Evolutionary conservation across 257 asterid species (phyloP), one percentile per base, ranked within the genome.

Genomic region (Buddleja alternifolia): DNA sequence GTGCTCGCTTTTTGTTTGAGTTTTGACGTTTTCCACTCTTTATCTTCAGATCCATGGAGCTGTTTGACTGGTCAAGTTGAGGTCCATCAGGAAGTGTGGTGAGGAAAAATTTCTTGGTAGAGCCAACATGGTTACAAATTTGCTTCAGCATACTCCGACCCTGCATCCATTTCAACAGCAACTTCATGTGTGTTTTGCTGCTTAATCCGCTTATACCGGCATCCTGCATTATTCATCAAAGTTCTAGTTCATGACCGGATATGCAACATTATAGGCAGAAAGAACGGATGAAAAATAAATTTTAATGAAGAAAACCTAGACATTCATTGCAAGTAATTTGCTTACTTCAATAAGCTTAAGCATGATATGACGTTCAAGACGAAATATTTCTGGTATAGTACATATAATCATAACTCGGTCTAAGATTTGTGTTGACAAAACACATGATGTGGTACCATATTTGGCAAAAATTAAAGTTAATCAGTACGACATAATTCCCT

Each of bases 131-230:
- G 63, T 81, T 75, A 71, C 96, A 93, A n/a, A 76, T 70, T 73
- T 73, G 96, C 81, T 78, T 90, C 75, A 90, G 87, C 96, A 93
- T 90, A 71, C 77, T 84, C 77, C 92, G 85, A 52, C 98, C 96
- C 76, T 80, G 78, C 97, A 90, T 93, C 97, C 98, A 93, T 80
- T 93, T 86, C 36, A 93, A 89, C 92, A 93, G 76, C 73, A 93
- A 67, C 78, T 93, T 93, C 94, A 90, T 76, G 85, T 88, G 97
- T 6, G 95, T 90, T 81, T 93, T 93, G 92, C 96, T 93, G 72
- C 40, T 75, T 60, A 93, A 62, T 78, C 96, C 96, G 72, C 74
- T 79, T 63, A 93, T 71, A 24, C 86, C 89, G 56, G 92, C 92
- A 59, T 93, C 98, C 97, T 93, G 86, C 54, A 79, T 47, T 46